A percentile compares a stretch with the other conserved stretches of the same genome.
These are phyloP conservation scores for Neurospora pannonica DNA, from an alignment of 495 filamentous ascomycete species.

Conservation along the genomic window DNA sequence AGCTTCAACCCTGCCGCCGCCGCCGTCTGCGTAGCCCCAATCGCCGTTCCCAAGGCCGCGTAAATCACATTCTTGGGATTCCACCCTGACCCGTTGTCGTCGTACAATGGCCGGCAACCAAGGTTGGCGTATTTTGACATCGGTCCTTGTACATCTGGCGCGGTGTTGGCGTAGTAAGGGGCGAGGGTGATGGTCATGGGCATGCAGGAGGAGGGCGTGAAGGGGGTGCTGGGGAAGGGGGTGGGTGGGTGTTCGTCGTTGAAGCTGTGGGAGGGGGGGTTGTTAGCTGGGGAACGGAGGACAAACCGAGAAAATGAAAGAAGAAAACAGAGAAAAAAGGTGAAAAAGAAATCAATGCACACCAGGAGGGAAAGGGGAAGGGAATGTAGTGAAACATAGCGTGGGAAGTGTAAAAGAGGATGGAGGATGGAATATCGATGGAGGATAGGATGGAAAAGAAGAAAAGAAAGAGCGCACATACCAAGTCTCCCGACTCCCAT, in stretches of 20 bases:
- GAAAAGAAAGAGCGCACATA: neutral
- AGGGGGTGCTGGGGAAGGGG: neutral
- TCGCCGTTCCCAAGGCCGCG: neutral
- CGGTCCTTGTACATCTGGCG: neutral
- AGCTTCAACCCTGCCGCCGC: neutral
- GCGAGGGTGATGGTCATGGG: neutral
- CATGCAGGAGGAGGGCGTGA: neutral
- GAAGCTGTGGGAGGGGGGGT: neutral
- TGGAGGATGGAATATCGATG: too few relatives aligned
- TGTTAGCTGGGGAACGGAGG: neutral
- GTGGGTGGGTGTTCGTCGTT: neutral
- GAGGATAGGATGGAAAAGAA: too few relatives aligned
- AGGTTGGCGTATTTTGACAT: neutral
- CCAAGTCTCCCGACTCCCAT: neutral
- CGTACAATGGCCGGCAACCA: neutral
- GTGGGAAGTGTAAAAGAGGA: too few relatives aligned
- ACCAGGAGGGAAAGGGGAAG: too few relatives aligned
- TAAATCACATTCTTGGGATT: neutral
- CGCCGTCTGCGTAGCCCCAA: neutral
- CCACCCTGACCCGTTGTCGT: neutral
- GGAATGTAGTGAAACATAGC: too few relatives aligned
- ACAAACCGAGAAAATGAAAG: neutral
- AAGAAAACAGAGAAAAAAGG: neutral
- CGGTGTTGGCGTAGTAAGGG: neutral
- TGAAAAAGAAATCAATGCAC: too few relatives aligned